These are phyloP conservation scores for Akanthomyces lecanii DNA, from an alignment of 2,329 filamentous ascomycete genomes.

Conservation along the genomic window DNA sequence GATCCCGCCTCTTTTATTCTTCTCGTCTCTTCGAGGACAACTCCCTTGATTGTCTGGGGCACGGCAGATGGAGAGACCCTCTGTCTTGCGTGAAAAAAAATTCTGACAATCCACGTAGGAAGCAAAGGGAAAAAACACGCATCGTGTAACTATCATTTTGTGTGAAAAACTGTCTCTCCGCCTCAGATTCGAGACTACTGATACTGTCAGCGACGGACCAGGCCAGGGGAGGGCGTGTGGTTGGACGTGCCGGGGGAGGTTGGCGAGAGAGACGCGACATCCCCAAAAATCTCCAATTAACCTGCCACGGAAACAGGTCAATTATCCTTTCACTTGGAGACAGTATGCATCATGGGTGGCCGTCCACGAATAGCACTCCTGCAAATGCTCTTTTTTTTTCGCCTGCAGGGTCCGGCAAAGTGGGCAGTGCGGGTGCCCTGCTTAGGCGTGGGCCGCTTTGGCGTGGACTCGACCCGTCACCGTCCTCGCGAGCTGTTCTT, in stretches of 20 bases:
- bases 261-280: slow-evolving; percentile 9
- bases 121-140: background rate
- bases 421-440: background rate
- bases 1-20: background rate
- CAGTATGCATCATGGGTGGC: background rate
- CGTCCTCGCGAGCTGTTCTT: background rate
- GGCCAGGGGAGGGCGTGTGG: slow-evolving; percentile 11
- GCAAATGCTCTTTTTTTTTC: background rate
- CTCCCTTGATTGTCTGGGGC: background rate
- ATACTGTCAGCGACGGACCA: background rate
- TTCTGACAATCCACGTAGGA: background rate
- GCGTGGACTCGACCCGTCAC: background rate
- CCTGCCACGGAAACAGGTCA: slow-evolving; percentile 11
- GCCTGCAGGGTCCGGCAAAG: slow-evolving; percentile 7
- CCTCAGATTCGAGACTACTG: background rate
- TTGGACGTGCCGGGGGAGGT: background rate
- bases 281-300: slow-evolving; percentile 5
- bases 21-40: background rate
- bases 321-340: background rate
- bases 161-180: background rate
- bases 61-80: background rate
- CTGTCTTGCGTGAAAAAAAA: background rate
- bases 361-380: background rate
- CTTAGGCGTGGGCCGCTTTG: background rate
- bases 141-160: background rate